These are phyloP conservation scores for Nepenthes gracilis DNA, from an alignment of 148 eudicot species.

Conservation along the genomic window DNA sequence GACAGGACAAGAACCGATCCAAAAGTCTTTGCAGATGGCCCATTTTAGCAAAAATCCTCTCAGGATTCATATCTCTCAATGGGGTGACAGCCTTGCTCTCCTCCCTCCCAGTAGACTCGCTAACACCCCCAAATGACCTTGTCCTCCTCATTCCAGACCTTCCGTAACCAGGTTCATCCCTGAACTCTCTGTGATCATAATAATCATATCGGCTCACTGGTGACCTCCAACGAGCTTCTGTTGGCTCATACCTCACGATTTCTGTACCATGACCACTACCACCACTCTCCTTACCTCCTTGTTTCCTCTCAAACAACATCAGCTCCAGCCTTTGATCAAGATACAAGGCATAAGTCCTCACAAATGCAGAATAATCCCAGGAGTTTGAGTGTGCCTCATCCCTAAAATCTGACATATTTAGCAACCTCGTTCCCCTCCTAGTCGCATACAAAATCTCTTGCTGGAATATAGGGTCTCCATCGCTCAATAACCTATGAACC, in stretches of 20 bases:
- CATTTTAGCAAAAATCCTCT: constrained; percentile 38
- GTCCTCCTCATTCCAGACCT: too few species aligned
- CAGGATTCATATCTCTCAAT: constrained; percentile 30
- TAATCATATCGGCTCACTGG: too few species aligned
- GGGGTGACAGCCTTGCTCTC: constrained; percentile 13
- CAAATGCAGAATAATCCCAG: constrained; percentile 76
- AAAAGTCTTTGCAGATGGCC: constrained; percentile 30
- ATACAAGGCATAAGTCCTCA: constrained; percentile 64
- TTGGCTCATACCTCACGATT: too few species aligned
- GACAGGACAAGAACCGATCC: constrained; percentile 35
- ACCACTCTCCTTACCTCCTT: too few species aligned
- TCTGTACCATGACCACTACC: too few species aligned
- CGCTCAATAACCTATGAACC: constrained; percentile 48
- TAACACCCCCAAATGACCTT: too few species aligned
- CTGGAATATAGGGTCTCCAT: constrained; percentile 52
- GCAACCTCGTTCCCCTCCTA: constrained; percentile 54
- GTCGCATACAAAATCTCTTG: constrained; percentile 67
- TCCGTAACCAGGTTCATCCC: too few species aligned
- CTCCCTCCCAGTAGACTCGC: constrained; percentile 1
- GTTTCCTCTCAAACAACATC: constrained; percentile 52
- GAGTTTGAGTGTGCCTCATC: constrained; percentile 84
- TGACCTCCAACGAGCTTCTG: too few species aligned
- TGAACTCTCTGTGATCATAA: too few species aligned
- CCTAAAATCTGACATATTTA: constrained; percentile 67
- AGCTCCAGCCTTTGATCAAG: constrained; percentile 64